Evolutionary conservation across 1,139 yeast species (phyloP).

Genomic region (Candida sojae): DNA sequence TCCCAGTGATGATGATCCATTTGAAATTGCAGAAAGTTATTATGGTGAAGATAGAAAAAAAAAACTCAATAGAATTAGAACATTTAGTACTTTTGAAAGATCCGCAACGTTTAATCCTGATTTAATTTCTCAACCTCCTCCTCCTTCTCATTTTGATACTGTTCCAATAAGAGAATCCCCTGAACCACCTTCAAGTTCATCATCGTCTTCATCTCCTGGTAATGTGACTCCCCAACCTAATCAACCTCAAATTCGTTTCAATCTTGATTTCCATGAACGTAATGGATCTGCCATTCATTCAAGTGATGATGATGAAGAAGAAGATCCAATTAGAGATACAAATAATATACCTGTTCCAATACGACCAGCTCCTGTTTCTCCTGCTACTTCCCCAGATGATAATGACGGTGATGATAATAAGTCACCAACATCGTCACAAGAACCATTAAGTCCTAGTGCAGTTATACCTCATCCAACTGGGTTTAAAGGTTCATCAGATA

Average conservation of each 20-base stretch:
- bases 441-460: conserved; percentile 1
- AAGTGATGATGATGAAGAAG: conserved; percentile 9
- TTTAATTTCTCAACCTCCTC: conserved; percentile 6
- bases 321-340: neutral
- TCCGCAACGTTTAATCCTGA: conserved; percentile 12
- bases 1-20: conserved; percentile 57
- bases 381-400: neutral
- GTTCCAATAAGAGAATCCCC: conserved; percentile 11
- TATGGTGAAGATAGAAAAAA: conserved; percentile 63
- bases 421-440: neutral
- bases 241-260: conserved; percentile 6
- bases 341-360: neutral
- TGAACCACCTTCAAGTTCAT: conserved; percentile 11
- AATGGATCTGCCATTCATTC: conserved; percentile 8
- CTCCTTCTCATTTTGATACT: neutral
- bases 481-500: conserved; percentile 4
- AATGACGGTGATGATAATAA: no score
- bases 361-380: neutral
- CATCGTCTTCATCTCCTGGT: conserved; percentile 12
- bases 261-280: conserved; percentile 5
- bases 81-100: conserved; percentile 48
- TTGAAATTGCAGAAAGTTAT: conserved; percentile 65
- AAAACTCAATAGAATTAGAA: conserved; percentile 50
- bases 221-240: conserved; percentile 1
- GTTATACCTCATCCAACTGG: conserved; percentile 8